Conservation (phyloP, 352 stramenopile species). For the Globisporangium nodosum region DNA sequence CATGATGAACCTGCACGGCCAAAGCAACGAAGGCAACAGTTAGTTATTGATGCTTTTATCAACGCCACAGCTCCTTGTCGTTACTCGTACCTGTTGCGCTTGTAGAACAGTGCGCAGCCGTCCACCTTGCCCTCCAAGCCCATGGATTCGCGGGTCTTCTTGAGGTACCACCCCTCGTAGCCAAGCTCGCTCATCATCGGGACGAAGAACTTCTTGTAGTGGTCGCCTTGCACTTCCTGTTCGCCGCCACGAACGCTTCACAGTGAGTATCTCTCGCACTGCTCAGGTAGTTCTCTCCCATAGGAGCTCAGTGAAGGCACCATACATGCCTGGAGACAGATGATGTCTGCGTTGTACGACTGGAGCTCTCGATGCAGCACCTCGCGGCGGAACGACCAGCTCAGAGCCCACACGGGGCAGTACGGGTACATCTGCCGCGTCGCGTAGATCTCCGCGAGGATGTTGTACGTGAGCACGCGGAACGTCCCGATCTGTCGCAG, state of each 20-base stretch:
- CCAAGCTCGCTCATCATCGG: constrained; percentile 92
- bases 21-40: neutral
- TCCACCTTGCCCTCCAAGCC: constrained; percentile 96
- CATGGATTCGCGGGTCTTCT: constrained; percentile 98
- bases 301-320: neutral
- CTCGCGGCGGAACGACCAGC: constrained; percentile 94
- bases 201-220: constrained; percentile 97
- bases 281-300: no score
- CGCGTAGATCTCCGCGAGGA: constrained; percentile 90
- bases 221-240: constrained; percentile 98
- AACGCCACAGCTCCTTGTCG: no score
- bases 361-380: constrained; percentile 89
- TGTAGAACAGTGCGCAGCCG: constrained; percentile 98
- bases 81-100: constrained; percentile 74
- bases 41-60: neutral
- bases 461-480: constrained; percentile 87
- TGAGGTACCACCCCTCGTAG: constrained; percentile 97
- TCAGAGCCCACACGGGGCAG: constrained; percentile 95
- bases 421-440: constrained; percentile 95
- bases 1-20: constrained; percentile 57
- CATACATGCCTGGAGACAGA: constrained; percentile 88
- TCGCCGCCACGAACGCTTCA: neutral
- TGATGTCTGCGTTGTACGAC: constrained; percentile 92
- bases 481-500: constrained; percentile 78
- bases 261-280: neutral